Evolutionary conservation across 1,139 yeast genomes (phyloP).

Genomic region (Zygosaccharomyces pseudobailii): DNA sequence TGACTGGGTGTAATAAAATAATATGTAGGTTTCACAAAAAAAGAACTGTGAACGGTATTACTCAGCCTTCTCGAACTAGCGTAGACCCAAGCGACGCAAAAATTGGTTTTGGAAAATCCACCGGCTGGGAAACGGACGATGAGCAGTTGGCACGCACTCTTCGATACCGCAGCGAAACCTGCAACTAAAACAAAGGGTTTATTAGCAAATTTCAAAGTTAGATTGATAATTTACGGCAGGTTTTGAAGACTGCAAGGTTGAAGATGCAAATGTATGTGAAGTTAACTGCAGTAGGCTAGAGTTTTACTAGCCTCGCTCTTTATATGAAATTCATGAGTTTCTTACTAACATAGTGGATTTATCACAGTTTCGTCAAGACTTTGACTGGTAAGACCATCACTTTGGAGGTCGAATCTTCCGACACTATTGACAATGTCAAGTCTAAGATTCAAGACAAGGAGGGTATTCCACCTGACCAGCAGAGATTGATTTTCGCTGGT

Average conservation of each 20-base stretch:
- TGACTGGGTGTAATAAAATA: not conserved
- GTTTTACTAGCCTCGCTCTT: not conserved
- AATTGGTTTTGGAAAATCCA: not conserved
- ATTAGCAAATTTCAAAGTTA: not conserved
- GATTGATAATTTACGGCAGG: not conserved
- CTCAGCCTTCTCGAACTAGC: no score
- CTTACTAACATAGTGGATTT: slow-evolving; percentile 17
- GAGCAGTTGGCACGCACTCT: slow-evolving; percentile 2
- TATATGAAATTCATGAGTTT: not conserved
- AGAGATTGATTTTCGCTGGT: slow-evolving; percentile 90
- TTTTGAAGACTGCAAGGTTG: slow-evolving; percentile 27
- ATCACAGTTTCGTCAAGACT: slow-evolving; percentile 77
- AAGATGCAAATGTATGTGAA: slow-evolving; percentile 34
- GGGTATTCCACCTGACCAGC: slow-evolving; percentile 94
- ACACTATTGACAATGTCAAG: slow-evolving; percentile 92
- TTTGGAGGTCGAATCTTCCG: slow-evolving; percentile 91
- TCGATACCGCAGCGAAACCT: slow-evolving; percentile 2
- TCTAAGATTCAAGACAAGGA: slow-evolving; percentile 92
- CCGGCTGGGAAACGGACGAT: slow-evolving; percentile 1
- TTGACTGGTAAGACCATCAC: slow-evolving; percentile 88
- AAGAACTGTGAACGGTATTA: no score
- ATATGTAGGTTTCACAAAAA: not conserved
- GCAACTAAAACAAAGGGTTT: not conserved
- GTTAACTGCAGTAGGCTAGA: not conserved
- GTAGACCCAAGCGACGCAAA: slow-evolving; percentile 4